Percentiles rank a stretch among this genome's conserved stretches.
Evolutionary conservation across 331 rosid species (phyloP).

Genomic region (Phaseolus coccineus): DNA sequence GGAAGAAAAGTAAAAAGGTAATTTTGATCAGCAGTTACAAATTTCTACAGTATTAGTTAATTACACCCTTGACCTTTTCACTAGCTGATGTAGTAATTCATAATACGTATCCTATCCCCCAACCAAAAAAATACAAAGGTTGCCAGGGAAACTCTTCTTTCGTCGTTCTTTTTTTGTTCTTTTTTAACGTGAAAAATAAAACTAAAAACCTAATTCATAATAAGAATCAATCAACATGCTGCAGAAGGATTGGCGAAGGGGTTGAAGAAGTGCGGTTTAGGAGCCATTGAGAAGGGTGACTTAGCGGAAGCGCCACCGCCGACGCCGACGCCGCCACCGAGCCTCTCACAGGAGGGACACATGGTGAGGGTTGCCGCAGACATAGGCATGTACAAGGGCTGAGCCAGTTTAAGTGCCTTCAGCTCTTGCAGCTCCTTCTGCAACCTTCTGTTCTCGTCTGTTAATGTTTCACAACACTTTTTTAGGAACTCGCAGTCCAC

Average conservation of each 20-base stretch:
- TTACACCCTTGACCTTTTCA: conserved; percentile 61
- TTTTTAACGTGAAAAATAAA: background rate
- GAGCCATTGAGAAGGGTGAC: conserved; percentile 68
- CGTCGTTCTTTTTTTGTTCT: background rate
- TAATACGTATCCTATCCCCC: conserved; percentile 49
- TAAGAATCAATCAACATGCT: conserved; percentile 55
- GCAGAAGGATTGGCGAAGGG: conserved; percentile 90
- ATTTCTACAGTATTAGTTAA: conserved; percentile 70
- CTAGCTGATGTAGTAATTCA: conserved; percentile 30
- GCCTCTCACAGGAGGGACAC: conserved; percentile 94
- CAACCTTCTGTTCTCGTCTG: conserved; percentile 83
- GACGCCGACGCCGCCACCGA: conserved; percentile 51
- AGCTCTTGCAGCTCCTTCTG: conserved; percentile 89
- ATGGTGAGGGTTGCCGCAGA: conserved; percentile 89
- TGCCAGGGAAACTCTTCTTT: conserved; percentile 39
- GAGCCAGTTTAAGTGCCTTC: conserved; percentile 72
- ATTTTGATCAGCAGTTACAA: conserved; percentile 51
- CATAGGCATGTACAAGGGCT: conserved; percentile 87
- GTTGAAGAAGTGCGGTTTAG: conserved; percentile 76
- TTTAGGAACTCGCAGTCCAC: conserved; percentile 90
- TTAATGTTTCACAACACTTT: conserved; percentile 89
- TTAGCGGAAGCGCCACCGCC: conserved; percentile 53
- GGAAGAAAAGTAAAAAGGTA: conserved; percentile 8
- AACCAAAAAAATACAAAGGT: conserved; percentile 76
- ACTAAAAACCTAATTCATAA: conserved; percentile 32